Evolutionary conservation across 2,329 filamentous ascomycete genomes (phyloP).

Genomic region (Phaeosphaeria sp.): DNA sequence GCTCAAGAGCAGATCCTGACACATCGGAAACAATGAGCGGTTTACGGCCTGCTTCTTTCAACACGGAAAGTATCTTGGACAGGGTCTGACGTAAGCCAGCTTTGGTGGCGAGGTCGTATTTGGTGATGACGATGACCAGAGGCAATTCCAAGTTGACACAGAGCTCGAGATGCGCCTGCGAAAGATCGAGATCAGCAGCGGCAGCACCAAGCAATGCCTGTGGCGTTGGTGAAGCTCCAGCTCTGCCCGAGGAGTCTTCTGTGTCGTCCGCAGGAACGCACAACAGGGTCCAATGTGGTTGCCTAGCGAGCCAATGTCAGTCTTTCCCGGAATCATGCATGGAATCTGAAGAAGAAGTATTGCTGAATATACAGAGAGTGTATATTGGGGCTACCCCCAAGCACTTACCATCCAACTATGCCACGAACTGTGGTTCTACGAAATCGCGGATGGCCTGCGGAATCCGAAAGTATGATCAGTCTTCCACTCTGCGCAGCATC

Average conservation of each 20-base stretch:
- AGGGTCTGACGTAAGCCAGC: conserved; percentile 73
- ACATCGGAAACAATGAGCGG: conserved; percentile 70
- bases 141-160: conserved; percentile 82
- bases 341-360: neutral
- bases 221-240: conserved; percentile 57
- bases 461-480: conserved; percentile 88
- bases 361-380: neutral
- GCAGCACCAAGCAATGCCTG: conserved; percentile 61
- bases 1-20: conserved; percentile 35
- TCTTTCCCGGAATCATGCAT: neutral
- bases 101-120: conserved; percentile 85
- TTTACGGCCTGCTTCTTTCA: conserved; percentile 77
- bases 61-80: conserved; percentile 73
- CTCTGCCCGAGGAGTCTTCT: conserved; percentile 54
- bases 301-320: conserved; percentile 40
- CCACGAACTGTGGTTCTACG: conserved; percentile 87
- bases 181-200: conserved; percentile 71
- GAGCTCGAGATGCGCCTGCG: conserved; percentile 80
- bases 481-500: conserved; percentile 73
- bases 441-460: conserved; percentile 88
- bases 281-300: conserved; percentile 89
- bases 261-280: conserved; percentile 84
- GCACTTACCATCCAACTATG: conserved; percentile 78
- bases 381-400: neutral
- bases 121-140: conserved; percentile 84